A percentile compares a stretch with the other conserved stretches of the same genome.
Conservation (phyloP, 23 red algal species). For the Pyropia haitanensis region DNA sequence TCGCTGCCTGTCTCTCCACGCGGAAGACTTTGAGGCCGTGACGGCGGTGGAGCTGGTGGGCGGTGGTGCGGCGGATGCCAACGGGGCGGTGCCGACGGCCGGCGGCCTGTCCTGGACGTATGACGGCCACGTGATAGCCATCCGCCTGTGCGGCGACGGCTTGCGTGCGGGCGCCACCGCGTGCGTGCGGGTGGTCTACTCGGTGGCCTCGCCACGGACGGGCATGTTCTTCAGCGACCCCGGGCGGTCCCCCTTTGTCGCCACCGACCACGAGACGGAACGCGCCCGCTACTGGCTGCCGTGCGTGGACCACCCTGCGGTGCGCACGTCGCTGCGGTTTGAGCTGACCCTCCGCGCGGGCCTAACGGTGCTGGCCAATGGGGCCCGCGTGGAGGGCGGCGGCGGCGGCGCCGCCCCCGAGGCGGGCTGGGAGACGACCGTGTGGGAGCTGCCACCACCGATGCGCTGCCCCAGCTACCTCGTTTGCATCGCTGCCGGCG, state of each 20-base stretch:
- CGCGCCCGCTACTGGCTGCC: constrained; percentile 71
- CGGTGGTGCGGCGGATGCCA: no score
- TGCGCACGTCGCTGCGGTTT: constrained; percentile 49
- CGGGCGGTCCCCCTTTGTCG: constrained; percentile 29
- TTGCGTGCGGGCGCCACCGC: constrained; percentile 14
- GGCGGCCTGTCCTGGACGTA: constrained; percentile 35
- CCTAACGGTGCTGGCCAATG: constrained; percentile 52
- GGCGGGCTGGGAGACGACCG: constrained; percentile 32
- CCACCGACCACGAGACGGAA: constrained; percentile 65
- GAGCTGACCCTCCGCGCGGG: constrained; percentile 20
- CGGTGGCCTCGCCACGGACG: constrained; percentile 31
- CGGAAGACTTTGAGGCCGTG: constrained; percentile 46
- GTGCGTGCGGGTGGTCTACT: constrained; percentile 25
- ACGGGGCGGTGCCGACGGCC: constrained; percentile 18
- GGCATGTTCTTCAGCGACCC: constrained; percentile 29
- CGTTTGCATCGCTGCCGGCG: constrained; percentile 43
- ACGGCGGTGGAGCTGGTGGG: no score
- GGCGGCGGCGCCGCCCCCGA: constrained; percentile 3
- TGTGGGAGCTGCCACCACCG: constrained; percentile 22
- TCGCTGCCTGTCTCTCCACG: constrained; percentile 24
- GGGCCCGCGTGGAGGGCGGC: constrained; percentile 10
- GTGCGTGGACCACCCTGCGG: constrained; percentile 47
- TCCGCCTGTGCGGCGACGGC: constrained; percentile 15
- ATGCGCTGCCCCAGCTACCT: constrained; percentile 27
- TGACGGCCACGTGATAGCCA: constrained; percentile 44